Base-by-base conservation (phyloP, 179 eudicot genomes). In the Silene coronaria region DNA sequence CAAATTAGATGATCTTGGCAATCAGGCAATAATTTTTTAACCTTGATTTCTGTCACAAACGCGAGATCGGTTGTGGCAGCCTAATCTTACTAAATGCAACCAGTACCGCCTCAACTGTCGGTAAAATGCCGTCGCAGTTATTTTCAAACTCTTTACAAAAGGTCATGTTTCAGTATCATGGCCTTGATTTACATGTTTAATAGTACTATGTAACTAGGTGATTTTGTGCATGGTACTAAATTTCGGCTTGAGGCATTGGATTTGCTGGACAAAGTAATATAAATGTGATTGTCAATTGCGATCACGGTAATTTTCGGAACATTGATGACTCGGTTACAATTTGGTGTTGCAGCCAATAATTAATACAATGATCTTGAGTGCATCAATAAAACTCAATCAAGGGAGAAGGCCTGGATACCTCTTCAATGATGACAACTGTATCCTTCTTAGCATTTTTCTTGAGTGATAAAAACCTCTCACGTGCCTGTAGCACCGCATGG, bases 381-480 rank as follows among this genome's bases (percentile, higher is more conserved):
- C 66, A 59, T 62, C 72, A 5, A 34, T 45, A 48, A 65, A 59
- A 4, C 22, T 57, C 19, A 63, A 48, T 14, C 62, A 22, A 74
- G 62, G 61, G 60, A 36, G 66, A 14, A 77, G 72, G 72, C 55
- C 67, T 17, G 72, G 73, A 77, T 85, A 94, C 98, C 98, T 94
- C 92, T 77, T 94, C 96, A 61, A 86, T 53, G 59, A 85, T 82
- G 77, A 87, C 80, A 75, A 85, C 92, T 79, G 88, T 77, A 85
- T 94, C 97, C 77, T 83, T 82, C 83, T 87, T 84, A 38, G 98
- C 77, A 73, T 86, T 90, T 89, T 88, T 94, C 75, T 91, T 86
- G 73, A 94, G 76, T 42, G 98, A 85, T 71, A 91, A 80, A 81
- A 81, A 89, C 79, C 88, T 89, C 75, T 94, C 98, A 23, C 98